Base-by-base conservation (phyloP, 2,329 filamentous ascomycete species). In the Rasamsonia emersonii region DNA sequence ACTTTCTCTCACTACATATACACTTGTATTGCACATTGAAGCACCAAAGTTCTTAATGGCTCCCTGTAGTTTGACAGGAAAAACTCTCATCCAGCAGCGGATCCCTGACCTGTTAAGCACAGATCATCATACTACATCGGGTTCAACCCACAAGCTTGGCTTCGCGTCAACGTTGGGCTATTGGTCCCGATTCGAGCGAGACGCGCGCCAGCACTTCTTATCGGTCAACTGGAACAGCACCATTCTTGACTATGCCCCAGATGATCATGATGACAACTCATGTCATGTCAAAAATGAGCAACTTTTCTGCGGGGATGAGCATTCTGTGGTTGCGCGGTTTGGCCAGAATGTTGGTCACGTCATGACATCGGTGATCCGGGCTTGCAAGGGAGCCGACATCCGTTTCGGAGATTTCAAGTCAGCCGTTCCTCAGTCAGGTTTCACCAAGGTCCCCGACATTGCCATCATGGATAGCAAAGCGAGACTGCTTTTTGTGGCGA, bases 341-440 rank as follows among this genome's bases (percentile, higher is more conserved):
- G 11, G 17, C 6, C 13, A 18, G 7, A 28, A 28, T 16, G 26
- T 28, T 15, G 15, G 27, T n/a, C 27, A 29, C 18, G 16, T 29
- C 9, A 29, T 29, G 27, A 29, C 27, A 5, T n/a, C 27, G 9
- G 18, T 29, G 15, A 3, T 18, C 7, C 27, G 18, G 10, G 16
- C 27, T 9, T 19, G 7, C 18, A 10, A 9, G 8, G 10, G 13
- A 13, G 9, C 23, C 23, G 24, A 26, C 24, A 26, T 26, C n/a
- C 24, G 24, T n/a, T 26, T 26, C 10, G 24, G 24, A 26, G 24
- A 26, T 16, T 26, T 15, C n/a, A 26, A 26, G n/a, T 15, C 24
- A 4, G n/a, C 17, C 9, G n/a, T 15, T 4, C 4, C 4, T 13
- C 10, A 13, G 4, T 10, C 14, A 4, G 4, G 13, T n/a, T 26